Conservation (phyloP, 495 filamentous ascomycete genomes). For the Usnea hakonensis region DNA sequence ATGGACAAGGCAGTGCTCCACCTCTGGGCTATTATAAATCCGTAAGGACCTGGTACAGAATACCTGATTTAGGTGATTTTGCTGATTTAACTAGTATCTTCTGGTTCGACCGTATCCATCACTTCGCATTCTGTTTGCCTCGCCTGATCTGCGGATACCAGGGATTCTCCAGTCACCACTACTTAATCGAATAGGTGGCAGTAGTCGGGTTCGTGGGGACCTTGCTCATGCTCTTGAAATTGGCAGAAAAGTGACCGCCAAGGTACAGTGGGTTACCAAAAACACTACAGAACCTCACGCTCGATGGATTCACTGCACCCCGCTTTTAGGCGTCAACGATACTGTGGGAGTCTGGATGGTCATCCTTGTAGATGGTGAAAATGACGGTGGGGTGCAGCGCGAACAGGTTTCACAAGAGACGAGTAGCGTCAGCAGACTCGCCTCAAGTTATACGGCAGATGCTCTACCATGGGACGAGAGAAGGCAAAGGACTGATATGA, state of each 20-base stretch:
- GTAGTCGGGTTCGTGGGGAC: constrained; percentile 44
- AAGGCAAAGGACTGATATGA: background rate
- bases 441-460: constrained; percentile 6
- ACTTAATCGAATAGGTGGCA: constrained; percentile 48
- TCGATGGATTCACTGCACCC: constrained; percentile 56
- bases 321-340: constrained; percentile 48
- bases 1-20: constrained; percentile 13
- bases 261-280: constrained; percentile 50
- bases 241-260: constrained; percentile 57
- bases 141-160: constrained; percentile 52
- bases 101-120: constrained; percentile 55
- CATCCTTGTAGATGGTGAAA: constrained; percentile 46
- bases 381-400: constrained; percentile 15
- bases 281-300: constrained; percentile 38
- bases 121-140: constrained; percentile 56
- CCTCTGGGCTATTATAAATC: constrained; percentile 40
- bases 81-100: constrained; percentile 42
- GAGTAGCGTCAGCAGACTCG: background rate
- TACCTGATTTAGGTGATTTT: background rate
- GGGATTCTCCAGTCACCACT: constrained; percentile 56
- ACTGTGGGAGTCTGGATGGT: constrained; percentile 59
- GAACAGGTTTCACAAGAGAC: background rate
- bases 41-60: constrained; percentile 24
- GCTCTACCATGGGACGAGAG: constrained; percentile 12
- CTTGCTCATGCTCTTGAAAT: constrained; percentile 47